Percentiles rank a stretch among this genome's conserved stretches.
Evolutionary conservation across 306 rosid genomes (phyloP).

Genomic region (Sesbania bispinosa): DNA sequence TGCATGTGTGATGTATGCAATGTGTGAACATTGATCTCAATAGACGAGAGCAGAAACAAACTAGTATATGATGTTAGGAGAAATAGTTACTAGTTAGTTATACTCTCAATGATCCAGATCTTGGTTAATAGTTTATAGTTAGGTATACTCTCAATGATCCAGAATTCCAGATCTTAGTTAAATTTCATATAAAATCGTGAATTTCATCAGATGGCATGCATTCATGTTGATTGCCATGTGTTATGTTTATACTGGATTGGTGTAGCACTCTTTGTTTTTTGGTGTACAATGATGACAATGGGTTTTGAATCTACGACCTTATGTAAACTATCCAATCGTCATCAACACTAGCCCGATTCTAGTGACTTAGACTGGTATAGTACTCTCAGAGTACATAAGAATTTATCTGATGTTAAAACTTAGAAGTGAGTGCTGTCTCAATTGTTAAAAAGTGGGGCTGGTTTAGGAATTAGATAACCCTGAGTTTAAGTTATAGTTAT

Average conservation of each 20-base stretch:
- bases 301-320: too few species aligned
- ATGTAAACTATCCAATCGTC: too few species aligned
- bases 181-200: not conserved
- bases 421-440: not conserved
- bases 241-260: not conserved
- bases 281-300: too few species aligned
- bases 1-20: not conserved
- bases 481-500: not conserved
- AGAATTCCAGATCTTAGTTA: too few species aligned
- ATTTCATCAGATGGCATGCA: not conserved
- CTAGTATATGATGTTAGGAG: not conserved
- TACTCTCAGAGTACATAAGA: not conserved
- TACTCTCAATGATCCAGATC: slow-evolving; percentile 3
- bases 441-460: not conserved
- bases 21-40: slow-evolving; percentile 11
- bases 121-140: too few species aligned
- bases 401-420: not conserved
- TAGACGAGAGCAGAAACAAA: not conserved
- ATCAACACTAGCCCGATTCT: too few species aligned
- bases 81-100: not conserved
- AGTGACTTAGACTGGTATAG: slow-evolving; percentile 2
- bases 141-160: too few species aligned
- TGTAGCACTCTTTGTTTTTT: too few species aligned
- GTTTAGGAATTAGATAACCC: slow-evolving; percentile 2
- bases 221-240: not conserved